These are phyloP conservation scores for Pythium aphanidermatum DNA, from an alignment of 352 stramenopile genomes.

Conservation along the genomic window DNA sequence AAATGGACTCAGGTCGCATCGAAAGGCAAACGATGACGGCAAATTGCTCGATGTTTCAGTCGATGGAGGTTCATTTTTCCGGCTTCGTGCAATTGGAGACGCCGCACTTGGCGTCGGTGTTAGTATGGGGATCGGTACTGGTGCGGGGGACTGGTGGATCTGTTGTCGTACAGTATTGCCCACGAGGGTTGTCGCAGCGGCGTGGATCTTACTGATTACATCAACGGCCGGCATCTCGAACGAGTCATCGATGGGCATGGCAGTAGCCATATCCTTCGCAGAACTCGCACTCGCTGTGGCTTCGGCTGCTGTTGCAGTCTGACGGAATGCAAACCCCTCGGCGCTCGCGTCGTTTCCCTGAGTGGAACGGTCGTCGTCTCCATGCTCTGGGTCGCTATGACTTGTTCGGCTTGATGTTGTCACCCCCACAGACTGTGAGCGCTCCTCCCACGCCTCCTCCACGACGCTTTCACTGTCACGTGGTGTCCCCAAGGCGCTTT, in stretches of 20 bases:
- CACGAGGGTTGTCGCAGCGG: slow-evolving; percentile 6
- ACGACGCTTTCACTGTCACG: slow-evolving; percentile 10
- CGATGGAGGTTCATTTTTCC: too few relatives aligned
- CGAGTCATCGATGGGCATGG: slow-evolving; percentile 28
- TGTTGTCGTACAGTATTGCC: too few relatives aligned
- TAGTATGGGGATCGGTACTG: too few relatives aligned
- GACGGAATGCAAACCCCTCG: slow-evolving; percentile 15
- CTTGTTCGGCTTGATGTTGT: slow-evolving; percentile 10
- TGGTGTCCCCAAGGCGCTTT: background rate
- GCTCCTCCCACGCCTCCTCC: slow-evolving; percentile 6
- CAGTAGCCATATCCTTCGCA: slow-evolving; percentile 24
- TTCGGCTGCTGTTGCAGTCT: background rate
- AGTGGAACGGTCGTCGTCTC: slow-evolving; percentile 26
- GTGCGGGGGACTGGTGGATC: too few relatives aligned
- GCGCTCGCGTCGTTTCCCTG: slow-evolving; percentile 26
- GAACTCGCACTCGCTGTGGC: slow-evolving; percentile 9
- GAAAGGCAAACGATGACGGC: too few relatives aligned
- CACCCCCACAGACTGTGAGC: background rate
- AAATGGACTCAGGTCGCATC: too few relatives aligned
- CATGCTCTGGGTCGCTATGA: slow-evolving; percentile 13
- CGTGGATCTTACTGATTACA: slow-evolving; percentile 14
- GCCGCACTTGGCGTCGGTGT: too few relatives aligned
- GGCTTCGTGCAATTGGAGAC: too few relatives aligned
- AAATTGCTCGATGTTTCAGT: too few relatives aligned
- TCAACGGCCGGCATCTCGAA: slow-evolving; percentile 12